Evolutionary conservation across 192 early-diverging fungal species (phyloP).

Genomic region (Diversispora eburnea): DNA sequence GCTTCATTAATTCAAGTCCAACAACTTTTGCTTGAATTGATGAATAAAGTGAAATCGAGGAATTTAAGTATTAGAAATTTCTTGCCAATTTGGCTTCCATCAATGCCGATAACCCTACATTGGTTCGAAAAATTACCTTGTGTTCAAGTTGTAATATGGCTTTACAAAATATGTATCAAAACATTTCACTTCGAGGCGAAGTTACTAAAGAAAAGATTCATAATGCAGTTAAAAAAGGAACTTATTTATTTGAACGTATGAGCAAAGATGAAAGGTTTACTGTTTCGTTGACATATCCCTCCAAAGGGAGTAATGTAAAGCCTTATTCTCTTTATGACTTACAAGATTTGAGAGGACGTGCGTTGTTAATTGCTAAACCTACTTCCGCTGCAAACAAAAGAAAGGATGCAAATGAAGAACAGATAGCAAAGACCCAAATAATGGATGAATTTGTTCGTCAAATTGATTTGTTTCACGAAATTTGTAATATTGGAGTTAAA

Average conservation of each 20-base stretch:
- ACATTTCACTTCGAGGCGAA: slow-evolving; percentile 15
- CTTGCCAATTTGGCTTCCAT: neutral
- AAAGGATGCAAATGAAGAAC: too few species aligned
- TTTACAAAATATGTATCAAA: slow-evolving; percentile 13
- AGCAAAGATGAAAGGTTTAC: slow-evolving; percentile 13
- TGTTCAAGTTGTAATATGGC: slow-evolving; percentile 18
- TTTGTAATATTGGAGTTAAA: slow-evolving; percentile 5
- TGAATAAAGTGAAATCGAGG: neutral
- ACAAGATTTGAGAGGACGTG: slow-evolving; percentile 29
- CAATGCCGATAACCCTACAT: neutral
- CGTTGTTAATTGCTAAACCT: slow-evolving; percentile 22
- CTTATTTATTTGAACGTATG: slow-evolving; percentile 15
- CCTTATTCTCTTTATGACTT: slow-evolving; percentile 12
- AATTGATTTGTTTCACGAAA: slow-evolving; percentile 26
- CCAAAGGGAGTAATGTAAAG: neutral
- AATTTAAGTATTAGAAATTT: neutral
- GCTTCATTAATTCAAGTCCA: slow-evolving; percentile 21
- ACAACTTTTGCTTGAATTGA: slow-evolving; percentile 5
- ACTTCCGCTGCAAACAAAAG: neutral
- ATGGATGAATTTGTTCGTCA: slow-evolving; percentile 25
- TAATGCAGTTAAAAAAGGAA: slow-evolving; percentile 21
- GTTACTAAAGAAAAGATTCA: slow-evolving; percentile 18
- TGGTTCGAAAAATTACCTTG: slow-evolving; percentile 8
- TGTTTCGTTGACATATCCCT: slow-evolving; percentile 9
- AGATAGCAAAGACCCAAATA: neutral